Evolutionary conservation across 352 stramenopile genomes (phyloP), one percentile per base, ranked within the genome.

Genomic region (Pythium folliculosum): DNA sequence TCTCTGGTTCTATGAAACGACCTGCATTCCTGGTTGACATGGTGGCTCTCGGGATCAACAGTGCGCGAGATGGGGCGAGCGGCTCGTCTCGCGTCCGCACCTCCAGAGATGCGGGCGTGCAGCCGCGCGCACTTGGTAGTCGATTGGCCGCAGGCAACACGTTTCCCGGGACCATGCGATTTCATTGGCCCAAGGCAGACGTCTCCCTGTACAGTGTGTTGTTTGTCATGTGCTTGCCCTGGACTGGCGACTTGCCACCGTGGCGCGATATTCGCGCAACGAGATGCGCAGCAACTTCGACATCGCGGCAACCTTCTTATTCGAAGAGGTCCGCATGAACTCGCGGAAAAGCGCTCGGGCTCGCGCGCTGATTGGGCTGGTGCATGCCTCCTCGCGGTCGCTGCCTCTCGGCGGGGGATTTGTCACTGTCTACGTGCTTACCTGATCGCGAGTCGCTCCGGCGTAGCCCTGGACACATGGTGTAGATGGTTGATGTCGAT

Each of bases 101-200:
- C 35, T 16, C 19, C 14, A 32, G 35, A 51, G 38, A 51, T 35
- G 23, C 9, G 47, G 21, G 21, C 9, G 45, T 16, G 21, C 47
- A 9, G 21, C 23, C 47, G 21, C 23, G 47, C 23, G 21, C 21
- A 19, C 47, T 53, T 12, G 9, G 5, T 19, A 35, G 40, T 35
- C 32, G 38, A 70, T 70, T 70, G 63, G 63, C 21, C 54, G 2
- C 12, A 60, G 55, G 63, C 53, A 56, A 43, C 53, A 61, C 48
- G 63, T 54, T 50, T 58, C 1, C 35, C 43, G 17, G 13, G 35
- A n/a, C 17, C 40, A n/a, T 13, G 16, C 25, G 37, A 48, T 56
- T n/a, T 37, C 13, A 70, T 70, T 70, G 63, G 63, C 19, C 3
- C 38, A 37, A 64, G 63, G 63, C 63, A 64, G 61, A 63, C 63